These are phyloP conservation scores for Rhizophora mangle DNA, from an alignment of 345 rosid species.

Conservation along the genomic window DNA sequence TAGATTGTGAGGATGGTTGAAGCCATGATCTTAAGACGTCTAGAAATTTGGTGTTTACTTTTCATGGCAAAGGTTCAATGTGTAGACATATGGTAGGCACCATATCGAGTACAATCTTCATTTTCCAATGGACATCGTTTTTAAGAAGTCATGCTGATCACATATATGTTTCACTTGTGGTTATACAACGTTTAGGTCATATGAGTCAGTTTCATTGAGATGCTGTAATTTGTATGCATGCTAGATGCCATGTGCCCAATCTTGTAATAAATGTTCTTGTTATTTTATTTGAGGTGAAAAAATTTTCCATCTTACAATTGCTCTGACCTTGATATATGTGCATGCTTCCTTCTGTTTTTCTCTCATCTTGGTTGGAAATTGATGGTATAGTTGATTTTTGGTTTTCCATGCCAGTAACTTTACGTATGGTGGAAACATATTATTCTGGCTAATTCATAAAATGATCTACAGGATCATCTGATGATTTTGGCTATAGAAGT, in stretches of 20 bases:
- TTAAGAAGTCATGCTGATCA: neutral
- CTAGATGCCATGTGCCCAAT: no score
- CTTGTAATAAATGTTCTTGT: neutral
- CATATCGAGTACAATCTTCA: neutral
- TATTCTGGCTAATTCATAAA: slow-evolving; percentile 7
- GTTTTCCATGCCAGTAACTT: neutral
- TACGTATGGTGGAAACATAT: neutral
- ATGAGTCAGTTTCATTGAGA: neutral
- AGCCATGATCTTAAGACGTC: no score
- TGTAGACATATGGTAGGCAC: neutral
- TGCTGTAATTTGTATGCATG: no score
- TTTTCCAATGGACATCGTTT: neutral
- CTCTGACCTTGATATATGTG: neutral
- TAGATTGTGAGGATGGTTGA: no score
- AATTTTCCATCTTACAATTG: neutral
- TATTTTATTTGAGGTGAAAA: neutral
- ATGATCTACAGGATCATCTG: slow-evolving; percentile 28
- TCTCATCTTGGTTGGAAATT: neutral
- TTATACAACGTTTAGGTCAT: neutral
- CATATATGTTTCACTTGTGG: neutral
- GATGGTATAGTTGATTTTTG: neutral
- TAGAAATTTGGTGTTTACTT: no score
- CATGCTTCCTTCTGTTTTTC: neutral
- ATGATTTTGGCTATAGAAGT: slow-evolving; percentile 12
- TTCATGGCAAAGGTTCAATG: neutral